phyloP scores from a whole-genome alignment of 2,329 filamentous ascomycete species.

The Colletotrichum camelliae region DNA sequence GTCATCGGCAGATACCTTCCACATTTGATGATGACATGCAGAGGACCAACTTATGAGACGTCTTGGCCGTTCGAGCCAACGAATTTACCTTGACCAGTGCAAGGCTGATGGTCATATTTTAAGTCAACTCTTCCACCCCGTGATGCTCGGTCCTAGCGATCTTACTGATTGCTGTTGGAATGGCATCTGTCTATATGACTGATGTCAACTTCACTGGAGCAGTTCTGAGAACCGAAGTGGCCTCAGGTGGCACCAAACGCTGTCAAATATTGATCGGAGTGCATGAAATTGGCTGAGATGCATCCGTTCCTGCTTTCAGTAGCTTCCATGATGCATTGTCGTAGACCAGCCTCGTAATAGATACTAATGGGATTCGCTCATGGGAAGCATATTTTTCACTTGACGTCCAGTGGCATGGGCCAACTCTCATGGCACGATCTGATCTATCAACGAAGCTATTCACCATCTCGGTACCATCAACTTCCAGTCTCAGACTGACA shows the following conservation, averaged over 20 bases:
- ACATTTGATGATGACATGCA: not conserved
- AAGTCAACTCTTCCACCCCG: not conserved
- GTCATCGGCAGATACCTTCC: not conserved
- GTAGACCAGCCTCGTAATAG: no score
- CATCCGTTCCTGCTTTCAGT: not conserved
- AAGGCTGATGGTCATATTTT: not conserved
- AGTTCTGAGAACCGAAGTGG: not conserved
- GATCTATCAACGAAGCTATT: not conserved
- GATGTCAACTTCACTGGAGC: not conserved
- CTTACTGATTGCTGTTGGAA: not conserved
- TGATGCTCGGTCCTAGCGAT: not conserved
- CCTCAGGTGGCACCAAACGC: not conserved
- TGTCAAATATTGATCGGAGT: not conserved
- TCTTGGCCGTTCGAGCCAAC: not conserved
- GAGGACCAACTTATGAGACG: not conserved
- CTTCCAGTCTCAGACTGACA: not conserved
- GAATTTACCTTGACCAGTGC: not conserved
- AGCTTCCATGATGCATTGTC: not conserved
- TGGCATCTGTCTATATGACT: not conserved
- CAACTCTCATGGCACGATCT: not conserved
- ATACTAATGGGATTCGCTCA: no score
- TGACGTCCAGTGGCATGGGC: not conserved
- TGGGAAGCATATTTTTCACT: no score
- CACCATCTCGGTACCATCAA: not conserved
- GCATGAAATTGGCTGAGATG: rapidly evolving